Base-by-base conservation (phyloP, 2,329 filamentous ascomycete species). In the Beauveria sp. region DNA sequence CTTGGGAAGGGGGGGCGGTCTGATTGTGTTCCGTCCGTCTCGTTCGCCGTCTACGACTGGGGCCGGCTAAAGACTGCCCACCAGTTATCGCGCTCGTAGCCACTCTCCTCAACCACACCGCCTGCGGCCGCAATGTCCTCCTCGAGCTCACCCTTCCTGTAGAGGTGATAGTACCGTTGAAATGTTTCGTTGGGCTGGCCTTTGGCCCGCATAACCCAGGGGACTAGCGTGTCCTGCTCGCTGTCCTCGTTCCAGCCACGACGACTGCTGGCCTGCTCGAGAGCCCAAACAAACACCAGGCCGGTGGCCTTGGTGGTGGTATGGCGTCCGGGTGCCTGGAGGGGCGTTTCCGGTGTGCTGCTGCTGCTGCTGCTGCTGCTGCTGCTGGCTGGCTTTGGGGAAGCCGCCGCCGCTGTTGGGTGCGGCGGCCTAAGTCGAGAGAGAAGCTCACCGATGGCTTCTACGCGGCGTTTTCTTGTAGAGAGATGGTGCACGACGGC, bases 61-160 rank as follows among this genome's bases (percentile, higher is more conserved):
- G 53, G 46, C 50, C 69, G 69, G 58, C 69, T 72, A 66, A 74
- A 77, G 71, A 96, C 87, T 60, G 87, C 91, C 93, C 93, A 99
- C 95, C 95, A 98, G 76, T 99, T 99, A 72, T 98, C 95, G 77
- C 88, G 93, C 72, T 99, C 95, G 75, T 98, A 99, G 40, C 95
- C 95, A 63, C 85, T 86, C 66, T 90, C 87, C 26, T 95, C 69
- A 16, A 97, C 85, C 54, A 75, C 76, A 8, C 93, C 95, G 20
- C 92, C 92, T 22, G 88, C 93, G 18, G 82, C 80, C 56, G 74
- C 73, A 62, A 96, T 83, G 72, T 97, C 90, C 49, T 85, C 81
- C 72, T 97, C 92, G 63, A 99, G 79, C 77, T 99, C 95, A 18
- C 90, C 90, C 71, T 90, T 83, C 60, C 85, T 82, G 75, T 96